Base-by-base conservation (phyloP, 768 basidiomycete genomes). In the Termitomyces sp. region DNA sequence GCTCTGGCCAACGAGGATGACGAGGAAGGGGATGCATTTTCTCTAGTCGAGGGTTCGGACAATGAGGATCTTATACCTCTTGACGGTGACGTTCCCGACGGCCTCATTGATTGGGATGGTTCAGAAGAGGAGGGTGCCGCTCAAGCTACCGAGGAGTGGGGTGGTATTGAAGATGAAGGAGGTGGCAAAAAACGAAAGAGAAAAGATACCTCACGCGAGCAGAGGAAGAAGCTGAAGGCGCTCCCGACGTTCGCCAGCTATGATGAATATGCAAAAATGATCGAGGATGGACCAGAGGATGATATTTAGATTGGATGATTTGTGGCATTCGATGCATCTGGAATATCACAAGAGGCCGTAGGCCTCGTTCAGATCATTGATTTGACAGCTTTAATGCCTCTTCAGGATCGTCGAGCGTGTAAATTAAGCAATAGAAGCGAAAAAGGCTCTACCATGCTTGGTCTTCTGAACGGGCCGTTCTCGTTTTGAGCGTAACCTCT, bases 181-280 rank as follows among this genome's bases (percentile, higher is more conserved):
- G 62, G 64, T 24, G 69, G 67, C 61, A 73, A 73, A 61, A 84
- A 80, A 67, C 74, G 82, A 58, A 84, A 82, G 59, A 66, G 73
- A 44, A 69, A 70, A 39, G 74, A 75, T 8, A 69, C 64, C 37
- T 68, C 64, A 42, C 71, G 72, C 57, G 75, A 70, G 65, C 80
- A 78, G 71, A 79, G 85, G 72, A 91, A 91, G 76, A 92, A 86
- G 73, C 66, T 81, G 67, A 77, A 76, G 57, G 78, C 82, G 10
- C 67, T 92, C 61, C 89, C 90, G 5, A 92, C 87, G 36, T 94
- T 94, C 67, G 92, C 91, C 12, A 90, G 83, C 65, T 92, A 92
- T 64, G 92, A 94, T 58, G 91, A 92, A 57, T 94, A 92, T 63
- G 87, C 86, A 46, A 85, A 76, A 72, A 78, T 93, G 82, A 94